Base-by-base conservation (phyloP, 768 basidiomycete species). In the Lenzites betulinus region DNA sequence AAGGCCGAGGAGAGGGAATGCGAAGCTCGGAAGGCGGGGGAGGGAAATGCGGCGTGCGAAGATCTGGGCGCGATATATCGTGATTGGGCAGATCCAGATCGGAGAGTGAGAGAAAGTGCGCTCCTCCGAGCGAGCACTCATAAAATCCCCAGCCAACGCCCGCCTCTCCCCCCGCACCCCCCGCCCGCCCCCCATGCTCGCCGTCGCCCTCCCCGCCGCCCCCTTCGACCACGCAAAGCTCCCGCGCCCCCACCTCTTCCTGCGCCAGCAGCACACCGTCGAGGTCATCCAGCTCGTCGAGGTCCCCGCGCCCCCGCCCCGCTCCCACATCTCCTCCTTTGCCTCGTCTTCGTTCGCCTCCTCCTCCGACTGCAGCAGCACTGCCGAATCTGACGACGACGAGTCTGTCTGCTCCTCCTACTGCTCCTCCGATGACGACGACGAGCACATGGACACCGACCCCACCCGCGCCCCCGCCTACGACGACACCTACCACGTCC, bases 211-310 rank as follows among this genome's bases (percentile, higher is more conserved):
- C 51, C 62, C 38, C 54, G 69, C 59, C 61, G 65, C 55, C 63
- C 58, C 28, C 35, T 33, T 35, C 54, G 46, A 44, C 59, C 39
- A 51, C 47, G 23, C 70, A 67, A 70, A 72, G 63, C 68, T 49
- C 64, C 73, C 63, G 78, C 71, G 60, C 61, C 67, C n/a, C 66
- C 60, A 75, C n/a, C 66, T 71, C 62, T 77, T 83, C 77, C 68
- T 69, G 56, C 66, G 62, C 64, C 65, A 82, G 59, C 82, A 79
- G 1, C 79, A 82, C 70, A 70, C 80, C 22, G 73, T 85, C 22
- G 82, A 86, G 70, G 84, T 89, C 75, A 90, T 91, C 52, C 83
- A 90, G 75, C 88, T 90, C 73, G 83, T 85, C 51, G 89, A 90
- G 68, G 85, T 80, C 8, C 71, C 83, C 0, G 80, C 88, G 1